A percentile compares a stretch with the other conserved stretches of the same genome.
These are phyloP conservation scores for Epithele typhae DNA, from an alignment of 768 basidiomycete species.

Conservation along the genomic window DNA sequence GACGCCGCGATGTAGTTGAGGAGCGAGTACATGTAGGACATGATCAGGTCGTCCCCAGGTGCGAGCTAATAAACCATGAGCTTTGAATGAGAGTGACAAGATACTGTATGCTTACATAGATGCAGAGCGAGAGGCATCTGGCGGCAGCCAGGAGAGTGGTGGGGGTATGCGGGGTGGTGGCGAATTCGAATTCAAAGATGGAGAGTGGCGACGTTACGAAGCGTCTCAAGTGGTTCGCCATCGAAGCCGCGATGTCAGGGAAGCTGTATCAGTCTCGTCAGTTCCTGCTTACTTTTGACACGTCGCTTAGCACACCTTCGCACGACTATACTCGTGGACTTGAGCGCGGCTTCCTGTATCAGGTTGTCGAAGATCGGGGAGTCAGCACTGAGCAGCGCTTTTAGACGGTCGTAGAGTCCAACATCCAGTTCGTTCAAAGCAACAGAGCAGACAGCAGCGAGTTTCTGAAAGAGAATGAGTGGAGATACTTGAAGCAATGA, in stretches of 20 bases:
- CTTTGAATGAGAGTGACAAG: neutral
- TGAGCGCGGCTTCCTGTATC: conserved; percentile 86
- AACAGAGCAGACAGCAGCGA: conserved; percentile 77
- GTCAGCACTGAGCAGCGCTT: conserved; percentile 72
- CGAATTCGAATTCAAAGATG: conserved; percentile 85
- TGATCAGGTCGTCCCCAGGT: conserved; percentile 81
- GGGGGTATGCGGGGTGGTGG: conserved; percentile 65
- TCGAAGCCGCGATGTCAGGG: conserved; percentile 66
- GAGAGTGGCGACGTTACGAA: conserved; percentile 87
- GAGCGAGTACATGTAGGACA: conserved; percentile 96
- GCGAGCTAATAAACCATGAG: conserved; percentile 49
- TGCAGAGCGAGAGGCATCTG: conserved; percentile 85
- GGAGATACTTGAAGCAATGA: too few species aligned
- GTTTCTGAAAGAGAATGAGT: conserved; percentile 50
- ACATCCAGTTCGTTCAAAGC: conserved; percentile 65
- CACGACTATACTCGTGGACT: conserved; percentile 79
- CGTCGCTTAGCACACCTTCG: conserved; percentile 54
- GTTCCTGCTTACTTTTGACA: too few species aligned
- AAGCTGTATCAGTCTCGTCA: conserved; percentile 46
- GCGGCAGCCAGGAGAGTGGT: conserved; percentile 82
- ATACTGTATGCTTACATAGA: conserved; percentile 49
- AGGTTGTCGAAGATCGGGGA: conserved; percentile 79
- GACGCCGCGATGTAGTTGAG: conserved; percentile 88
- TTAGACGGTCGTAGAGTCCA: conserved; percentile 64
- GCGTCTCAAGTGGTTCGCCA: conserved; percentile 76